A percentile compares a stretch with the other conserved stretches of the same genome.
phyloP scores from a whole-genome alignment of 768 basidiomycete species.

The Lactarius hengduanensis region DNA sequence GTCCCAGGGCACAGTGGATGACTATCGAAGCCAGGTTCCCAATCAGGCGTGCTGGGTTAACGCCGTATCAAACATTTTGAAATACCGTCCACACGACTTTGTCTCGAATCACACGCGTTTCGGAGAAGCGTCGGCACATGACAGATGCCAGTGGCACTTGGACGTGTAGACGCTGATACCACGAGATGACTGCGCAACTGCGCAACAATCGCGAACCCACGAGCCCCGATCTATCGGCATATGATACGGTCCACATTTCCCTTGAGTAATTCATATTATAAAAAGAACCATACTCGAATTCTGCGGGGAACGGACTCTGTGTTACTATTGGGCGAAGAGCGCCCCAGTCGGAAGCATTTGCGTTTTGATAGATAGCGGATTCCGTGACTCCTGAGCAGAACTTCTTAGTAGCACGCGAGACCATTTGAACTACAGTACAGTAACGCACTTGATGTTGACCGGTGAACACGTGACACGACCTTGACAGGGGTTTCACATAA shows the following conservation, averaged over 20 bases:
- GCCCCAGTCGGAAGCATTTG: background rate
- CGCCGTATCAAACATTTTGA: background rate
- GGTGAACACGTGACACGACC: background rate
- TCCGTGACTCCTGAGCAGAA: background rate
- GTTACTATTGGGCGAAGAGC: background rate
- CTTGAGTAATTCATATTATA: background rate
- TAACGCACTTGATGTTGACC: background rate
- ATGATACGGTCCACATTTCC: background rate
- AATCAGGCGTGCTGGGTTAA: slow-evolving; percentile 1
- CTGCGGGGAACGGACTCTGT: background rate
- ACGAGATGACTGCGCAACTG: background rate
- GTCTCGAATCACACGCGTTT: background rate
- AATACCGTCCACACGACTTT: slow-evolving; percentile 1
- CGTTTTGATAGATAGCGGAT: background rate
- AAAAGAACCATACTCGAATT: background rate
- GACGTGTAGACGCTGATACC: background rate
- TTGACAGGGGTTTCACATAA: background rate
- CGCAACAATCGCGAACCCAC: background rate
- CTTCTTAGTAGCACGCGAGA: background rate
- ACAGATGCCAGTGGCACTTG: background rate
- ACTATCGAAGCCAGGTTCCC: background rate
- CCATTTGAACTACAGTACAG: background rate
- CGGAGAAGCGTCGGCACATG: background rate
- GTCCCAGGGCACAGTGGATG: slow-evolving; percentile 12
- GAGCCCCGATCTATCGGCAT: background rate